phyloP scores from a whole-genome alignment of 2,329 filamentous ascomycete species.

The Arachnomyces sp. region DNA sequence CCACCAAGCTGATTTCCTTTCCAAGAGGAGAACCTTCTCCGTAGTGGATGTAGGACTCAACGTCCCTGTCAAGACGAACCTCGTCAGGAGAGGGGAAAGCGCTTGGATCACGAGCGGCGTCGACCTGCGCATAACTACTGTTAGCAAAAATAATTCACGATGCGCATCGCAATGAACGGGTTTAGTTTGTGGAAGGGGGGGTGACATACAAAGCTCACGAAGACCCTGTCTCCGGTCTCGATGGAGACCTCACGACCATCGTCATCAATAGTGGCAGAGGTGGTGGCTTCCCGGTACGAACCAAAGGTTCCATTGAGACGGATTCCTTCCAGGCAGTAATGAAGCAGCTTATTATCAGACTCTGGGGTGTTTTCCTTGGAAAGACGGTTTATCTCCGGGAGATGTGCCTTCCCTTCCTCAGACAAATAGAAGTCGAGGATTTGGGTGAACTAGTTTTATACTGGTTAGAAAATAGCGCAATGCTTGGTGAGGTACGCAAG shows the following conservation, averaged over 20 bases:
- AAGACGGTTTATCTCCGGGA: constrained; percentile 54
- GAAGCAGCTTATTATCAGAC: constrained; percentile 57
- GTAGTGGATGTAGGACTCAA: constrained; percentile 59
- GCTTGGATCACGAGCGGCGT: constrained; percentile 48
- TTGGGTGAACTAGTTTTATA: constrained; percentile 53
- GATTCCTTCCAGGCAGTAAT: constrained; percentile 65
- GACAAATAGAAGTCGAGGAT: constrained; percentile 66
- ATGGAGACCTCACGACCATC: constrained; percentile 44
- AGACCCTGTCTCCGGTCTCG: constrained; percentile 52
- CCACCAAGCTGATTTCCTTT: constrained; percentile 52
- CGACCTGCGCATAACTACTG: constrained; percentile 20
- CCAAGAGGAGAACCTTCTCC: constrained; percentile 58
- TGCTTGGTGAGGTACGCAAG: constrained; percentile 20
- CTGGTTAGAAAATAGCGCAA: background rate
- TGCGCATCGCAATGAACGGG: background rate
- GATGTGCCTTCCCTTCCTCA: constrained; percentile 46
- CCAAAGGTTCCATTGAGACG: constrained; percentile 59
- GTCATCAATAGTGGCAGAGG: constrained; percentile 45
- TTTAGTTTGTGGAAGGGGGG: background rate
- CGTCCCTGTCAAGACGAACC: constrained; percentile 56
- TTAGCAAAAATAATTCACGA: background rate
- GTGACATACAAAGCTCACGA: constrained; percentile 52
- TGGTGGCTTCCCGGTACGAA: constrained; percentile 51
- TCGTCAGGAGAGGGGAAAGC: constrained; percentile 55
- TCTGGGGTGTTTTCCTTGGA: constrained; percentile 50